Percentiles rank a stretch among this genome's conserved stretches.
Conservation (phyloP, 202 grass and related monocot genomes). For the Dendrocalamus latiflorus region DNA sequence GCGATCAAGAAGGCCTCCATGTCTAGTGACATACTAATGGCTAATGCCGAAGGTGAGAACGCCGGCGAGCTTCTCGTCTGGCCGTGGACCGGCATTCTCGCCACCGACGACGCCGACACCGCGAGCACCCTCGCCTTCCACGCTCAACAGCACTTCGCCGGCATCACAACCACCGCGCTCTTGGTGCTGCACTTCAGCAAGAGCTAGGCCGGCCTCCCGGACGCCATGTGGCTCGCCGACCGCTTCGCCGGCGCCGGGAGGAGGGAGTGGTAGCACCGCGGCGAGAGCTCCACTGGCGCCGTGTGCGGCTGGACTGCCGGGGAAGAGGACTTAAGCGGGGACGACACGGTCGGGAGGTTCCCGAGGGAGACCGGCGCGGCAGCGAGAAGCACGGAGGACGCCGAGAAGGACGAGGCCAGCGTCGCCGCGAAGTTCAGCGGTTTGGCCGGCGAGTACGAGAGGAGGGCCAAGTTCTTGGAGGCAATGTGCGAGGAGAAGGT, state of each 20-base stretch:
- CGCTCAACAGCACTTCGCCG: not conserved
- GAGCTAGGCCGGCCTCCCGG: slow-evolving; percentile 7
- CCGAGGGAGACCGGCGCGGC: not conserved
- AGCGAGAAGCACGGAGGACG: slow-evolving; percentile 27
- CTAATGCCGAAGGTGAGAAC: not conserved
- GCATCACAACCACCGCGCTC: slow-evolving; percentile 29
- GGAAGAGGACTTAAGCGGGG: slow-evolving; percentile 26
- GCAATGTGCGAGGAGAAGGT: slow-evolving; percentile 4
- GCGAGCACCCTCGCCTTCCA: not conserved
- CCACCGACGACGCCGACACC: not conserved
- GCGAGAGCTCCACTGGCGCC: not conserved
- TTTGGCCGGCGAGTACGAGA: not conserved
- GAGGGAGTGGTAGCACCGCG: slow-evolving; percentile 7
- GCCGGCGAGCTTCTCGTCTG: slow-evolving; percentile 25
- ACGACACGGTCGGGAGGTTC: slow-evolving; percentile 13
- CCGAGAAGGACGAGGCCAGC: not conserved
- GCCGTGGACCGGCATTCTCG: slow-evolving; percentile 32
- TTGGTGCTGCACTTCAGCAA: slow-evolving; percentile 40
- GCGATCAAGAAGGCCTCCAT: not conserved
- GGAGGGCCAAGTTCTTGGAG: not conserved
- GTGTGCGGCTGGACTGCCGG: slow-evolving; percentile 43
- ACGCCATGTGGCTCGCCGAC: not conserved
- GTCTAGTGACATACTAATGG: slow-evolving; percentile 6
- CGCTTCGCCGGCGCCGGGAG: slow-evolving; percentile 19
- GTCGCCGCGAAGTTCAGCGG: not conserved